These are phyloP conservation scores for Lactarius hengduanensis DNA, from an alignment of 768 basidiomycete species.

Conservation along the genomic window DNA sequence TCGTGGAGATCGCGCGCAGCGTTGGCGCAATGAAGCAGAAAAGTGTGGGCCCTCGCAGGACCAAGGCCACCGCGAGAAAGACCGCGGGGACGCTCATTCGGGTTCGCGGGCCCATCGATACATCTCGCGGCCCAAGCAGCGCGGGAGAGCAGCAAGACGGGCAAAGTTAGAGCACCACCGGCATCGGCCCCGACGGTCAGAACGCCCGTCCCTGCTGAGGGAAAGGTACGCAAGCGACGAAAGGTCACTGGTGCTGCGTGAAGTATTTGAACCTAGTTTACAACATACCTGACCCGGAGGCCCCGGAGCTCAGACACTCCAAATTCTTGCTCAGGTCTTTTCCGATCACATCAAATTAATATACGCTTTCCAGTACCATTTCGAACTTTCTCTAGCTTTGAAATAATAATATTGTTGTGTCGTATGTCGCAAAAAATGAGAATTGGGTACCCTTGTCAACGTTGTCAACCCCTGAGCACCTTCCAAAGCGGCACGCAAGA, in stretches of 20 bases:
- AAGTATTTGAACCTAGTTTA: not conserved
- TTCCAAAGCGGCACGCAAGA: not conserved
- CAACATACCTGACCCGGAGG: no score
- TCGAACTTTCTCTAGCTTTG: no score
- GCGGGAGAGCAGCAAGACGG: slow-evolving; percentile 13
- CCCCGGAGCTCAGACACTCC: no score
- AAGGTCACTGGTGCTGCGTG: slow-evolving; percentile 16
- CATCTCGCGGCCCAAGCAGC: slow-evolving; percentile 2
- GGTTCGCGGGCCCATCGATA: not conserved
- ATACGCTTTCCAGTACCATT: no score
- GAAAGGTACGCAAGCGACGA: slow-evolving; percentile 20
- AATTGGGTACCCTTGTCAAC: no score
- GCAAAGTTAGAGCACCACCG: not conserved
- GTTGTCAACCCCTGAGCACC: no score
- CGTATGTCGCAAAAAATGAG: no score
- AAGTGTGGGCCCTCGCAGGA: slow-evolving; percentile 28
- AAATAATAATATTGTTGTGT: no score
- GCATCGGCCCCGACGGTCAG: no score
- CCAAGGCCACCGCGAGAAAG: slow-evolving; percentile 24
- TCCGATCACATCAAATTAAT: no score
- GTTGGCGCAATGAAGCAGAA: slow-evolving; percentile 23
- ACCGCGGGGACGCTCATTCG: not conserved
- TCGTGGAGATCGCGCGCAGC: slow-evolving; percentile 35
- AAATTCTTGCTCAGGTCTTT: no score
- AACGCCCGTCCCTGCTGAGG: not conserved